phyloP scores from a whole-genome alignment of 495 filamentous ascomycete species.

The Terfezia boudieri region DNA sequence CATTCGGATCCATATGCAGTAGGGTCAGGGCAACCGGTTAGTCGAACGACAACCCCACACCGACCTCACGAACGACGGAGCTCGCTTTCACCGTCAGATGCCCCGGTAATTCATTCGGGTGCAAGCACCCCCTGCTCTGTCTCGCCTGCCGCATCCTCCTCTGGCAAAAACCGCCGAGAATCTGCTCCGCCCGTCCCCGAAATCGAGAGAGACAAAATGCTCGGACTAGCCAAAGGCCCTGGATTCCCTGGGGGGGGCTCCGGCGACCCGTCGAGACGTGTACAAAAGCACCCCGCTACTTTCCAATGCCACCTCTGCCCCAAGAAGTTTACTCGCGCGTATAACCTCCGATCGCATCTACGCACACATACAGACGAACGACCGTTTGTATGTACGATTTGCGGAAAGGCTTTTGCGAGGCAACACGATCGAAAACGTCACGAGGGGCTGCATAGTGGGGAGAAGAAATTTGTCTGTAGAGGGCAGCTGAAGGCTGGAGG shows the following conservation, averaged over 20 bases:
- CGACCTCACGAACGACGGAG: slow-evolving; percentile 16
- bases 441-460: slow-evolving; percentile 73
- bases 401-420: slow-evolving; percentile 88
- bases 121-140: slow-evolving; percentile 19
- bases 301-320: slow-evolving; percentile 74
- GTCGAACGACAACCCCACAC: slow-evolving; percentile 26
- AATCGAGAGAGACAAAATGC: slow-evolving; percentile 73
- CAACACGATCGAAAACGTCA: slow-evolving; percentile 84
- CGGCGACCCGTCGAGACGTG: slow-evolving; percentile 35
- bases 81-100: neutral
- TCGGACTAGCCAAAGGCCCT: slow-evolving; percentile 72
- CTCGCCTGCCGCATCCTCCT: slow-evolving; percentile 23
- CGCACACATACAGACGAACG: slow-evolving; percentile 84
- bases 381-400: slow-evolving; percentile 87
- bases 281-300: slow-evolving; percentile 87
- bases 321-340: slow-evolving; percentile 70
- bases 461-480: slow-evolving; percentile 93
- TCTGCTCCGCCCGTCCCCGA: slow-evolving; percentile 55
- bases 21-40: slow-evolving; percentile 23
- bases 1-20: slow-evolving; percentile 50
- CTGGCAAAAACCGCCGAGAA: slow-evolving; percentile 34
- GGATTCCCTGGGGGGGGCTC: slow-evolving; percentile 48
- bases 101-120: slow-evolving; percentile 36
- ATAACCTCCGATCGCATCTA: slow-evolving; percentile 77
- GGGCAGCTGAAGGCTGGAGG: slow-evolving; percentile 64